phyloP scores from a whole-genome alignment of 2,329 filamentous ascomycete species.

The Curvularia hawaiiensis region DNA sequence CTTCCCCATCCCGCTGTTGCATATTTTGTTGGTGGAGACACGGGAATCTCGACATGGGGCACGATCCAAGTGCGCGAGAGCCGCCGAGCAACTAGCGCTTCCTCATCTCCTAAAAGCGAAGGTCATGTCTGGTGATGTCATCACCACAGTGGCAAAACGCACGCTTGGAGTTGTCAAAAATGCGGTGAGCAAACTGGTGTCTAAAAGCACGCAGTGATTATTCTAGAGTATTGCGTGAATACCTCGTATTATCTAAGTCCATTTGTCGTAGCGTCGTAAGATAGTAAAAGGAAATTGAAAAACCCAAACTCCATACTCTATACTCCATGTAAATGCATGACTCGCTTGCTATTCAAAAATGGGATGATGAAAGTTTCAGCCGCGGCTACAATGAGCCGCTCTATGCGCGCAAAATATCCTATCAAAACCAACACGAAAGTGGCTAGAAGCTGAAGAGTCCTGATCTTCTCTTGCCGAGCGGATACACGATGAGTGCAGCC shows the following conservation, averaged over 20 bases:
- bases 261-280: conserved; percentile 7
- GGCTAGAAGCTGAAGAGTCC: conserved; percentile 43
- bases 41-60: neutral
- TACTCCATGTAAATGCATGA: conserved; percentile 9
- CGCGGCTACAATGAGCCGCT: too few relatives aligned
- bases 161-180: neutral
- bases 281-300: neutral
- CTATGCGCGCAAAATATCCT: neutral
- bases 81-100: neutral
- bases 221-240: neutral
- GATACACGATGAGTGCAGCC: conserved; percentile 56
- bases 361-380: neutral
- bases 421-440: neutral
- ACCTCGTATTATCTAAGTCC: neutral
- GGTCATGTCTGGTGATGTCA: conserved; percentile 3
- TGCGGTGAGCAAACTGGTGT: neutral
- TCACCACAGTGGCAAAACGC: neutral
- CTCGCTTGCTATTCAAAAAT: conserved; percentile 12
- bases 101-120: neutral
- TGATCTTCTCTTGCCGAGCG: conserved; percentile 55
- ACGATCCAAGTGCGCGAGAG: neutral
- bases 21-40: conserved; percentile 3
- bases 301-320: neutral
- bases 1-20: neutral
- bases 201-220: neutral